A percentile compares a stretch with the other conserved stretches of the same genome.
These are phyloP conservation scores for Carallia brachiata DNA, from an alignment of 345 rosid genomes.

Conservation along the genomic window DNA sequence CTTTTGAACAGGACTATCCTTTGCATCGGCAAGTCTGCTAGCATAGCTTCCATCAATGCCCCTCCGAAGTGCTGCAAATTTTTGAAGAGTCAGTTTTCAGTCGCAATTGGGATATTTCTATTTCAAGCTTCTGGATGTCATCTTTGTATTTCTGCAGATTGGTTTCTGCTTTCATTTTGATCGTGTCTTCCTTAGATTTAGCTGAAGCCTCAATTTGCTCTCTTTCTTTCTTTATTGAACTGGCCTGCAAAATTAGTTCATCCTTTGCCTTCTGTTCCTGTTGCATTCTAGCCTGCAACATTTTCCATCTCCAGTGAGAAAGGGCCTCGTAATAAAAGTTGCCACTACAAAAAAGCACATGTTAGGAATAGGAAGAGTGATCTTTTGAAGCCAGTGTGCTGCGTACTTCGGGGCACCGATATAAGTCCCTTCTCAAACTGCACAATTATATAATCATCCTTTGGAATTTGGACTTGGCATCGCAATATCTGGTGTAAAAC, in stretches of 20 bases:
- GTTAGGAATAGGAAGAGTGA: conserved; percentile 11
- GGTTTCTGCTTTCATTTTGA: conserved; percentile 52
- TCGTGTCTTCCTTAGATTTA: conserved; percentile 49
- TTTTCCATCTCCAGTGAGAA: conserved; percentile 32
- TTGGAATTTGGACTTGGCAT: not conserved
- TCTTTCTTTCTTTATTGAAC: conserved; percentile 46
- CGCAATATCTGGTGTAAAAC: not conserved
- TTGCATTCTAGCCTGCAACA: conserved; percentile 74
- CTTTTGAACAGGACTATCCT: conserved; percentile 24
- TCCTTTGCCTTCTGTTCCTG: conserved; percentile 64
- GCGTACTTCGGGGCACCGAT: conserved; percentile 15
- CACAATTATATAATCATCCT: not conserved
- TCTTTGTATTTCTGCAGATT: conserved; percentile 46
- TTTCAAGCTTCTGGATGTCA: conserved; percentile 60
- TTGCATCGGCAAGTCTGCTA: conserved; percentile 32
- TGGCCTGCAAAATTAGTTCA: conserved; percentile 43
- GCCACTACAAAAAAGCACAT: conserved; percentile 16
- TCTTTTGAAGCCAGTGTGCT: conserved; percentile 21
- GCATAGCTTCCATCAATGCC: conserved; percentile 57
- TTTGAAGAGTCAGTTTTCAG: conserved; percentile 58
- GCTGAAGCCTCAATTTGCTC: conserved; percentile 48
- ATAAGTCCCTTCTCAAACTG: conserved; percentile 6
- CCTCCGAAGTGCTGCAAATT: conserved; percentile 60
- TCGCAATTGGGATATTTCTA: conserved; percentile 59
- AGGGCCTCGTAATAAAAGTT: conserved; percentile 17